Conservation (phyloP, 2,329 filamentous ascomycete species). For the Davidsoniella eucalypti region DNA sequence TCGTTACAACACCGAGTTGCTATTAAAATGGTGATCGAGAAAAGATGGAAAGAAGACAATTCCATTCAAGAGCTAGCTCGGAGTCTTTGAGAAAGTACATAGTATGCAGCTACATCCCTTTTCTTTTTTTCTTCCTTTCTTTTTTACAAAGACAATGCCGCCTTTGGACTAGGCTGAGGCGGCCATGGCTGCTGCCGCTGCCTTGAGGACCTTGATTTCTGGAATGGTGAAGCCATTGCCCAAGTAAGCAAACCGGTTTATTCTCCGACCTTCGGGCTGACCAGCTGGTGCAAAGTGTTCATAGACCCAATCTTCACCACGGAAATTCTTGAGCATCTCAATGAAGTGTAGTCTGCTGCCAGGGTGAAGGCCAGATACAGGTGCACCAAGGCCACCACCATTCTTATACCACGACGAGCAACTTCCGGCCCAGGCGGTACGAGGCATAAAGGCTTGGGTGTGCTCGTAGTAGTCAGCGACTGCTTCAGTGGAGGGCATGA, state of each 20-base stretch:
- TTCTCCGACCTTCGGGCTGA: constrained; percentile 6
- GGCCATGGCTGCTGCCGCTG: constrained; percentile 1
- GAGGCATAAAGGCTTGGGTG: constrained; percentile 33
- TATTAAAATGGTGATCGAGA: no score
- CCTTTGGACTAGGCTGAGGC: background rate
- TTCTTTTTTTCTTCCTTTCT: no score
- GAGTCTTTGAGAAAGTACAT: no score
- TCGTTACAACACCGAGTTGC: background rate
- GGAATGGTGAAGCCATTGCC: constrained; percentile 35
- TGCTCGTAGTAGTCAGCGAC: constrained; percentile 35
- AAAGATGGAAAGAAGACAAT: no score
- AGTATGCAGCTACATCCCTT: no score
- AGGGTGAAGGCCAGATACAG: constrained; percentile 33
- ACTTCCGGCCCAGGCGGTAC: constrained; percentile 31
- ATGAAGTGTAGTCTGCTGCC: constrained; percentile 36
- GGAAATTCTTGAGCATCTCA: constrained; percentile 33
- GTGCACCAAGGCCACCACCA: constrained; percentile 23
- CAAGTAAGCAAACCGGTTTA: constrained; percentile 33
- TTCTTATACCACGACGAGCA: constrained; percentile 38
- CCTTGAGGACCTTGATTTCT: constrained; percentile 19
- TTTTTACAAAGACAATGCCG: no score
- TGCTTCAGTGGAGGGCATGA: constrained; percentile 28
- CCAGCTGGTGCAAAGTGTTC: constrained; percentile 21
- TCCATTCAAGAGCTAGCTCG: no score
- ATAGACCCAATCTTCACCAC: constrained; percentile 38